These are phyloP conservation scores for Aureobasidium mangrovei DNA, from an alignment of 2,329 filamentous ascomycete species.

Conservation along the genomic window DNA sequence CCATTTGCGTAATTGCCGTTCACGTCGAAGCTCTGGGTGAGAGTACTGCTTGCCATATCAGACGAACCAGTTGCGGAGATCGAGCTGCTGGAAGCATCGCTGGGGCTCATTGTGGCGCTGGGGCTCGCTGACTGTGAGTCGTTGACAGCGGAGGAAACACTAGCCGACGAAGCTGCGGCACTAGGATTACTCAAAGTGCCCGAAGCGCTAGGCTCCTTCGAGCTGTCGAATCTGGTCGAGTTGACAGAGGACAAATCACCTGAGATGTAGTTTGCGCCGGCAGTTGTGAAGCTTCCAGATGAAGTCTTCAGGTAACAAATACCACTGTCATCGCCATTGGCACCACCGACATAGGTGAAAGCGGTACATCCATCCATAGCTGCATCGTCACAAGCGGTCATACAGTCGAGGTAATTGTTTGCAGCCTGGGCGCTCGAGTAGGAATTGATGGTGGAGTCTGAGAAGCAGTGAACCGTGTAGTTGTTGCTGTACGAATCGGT, in stretches of 20 bases:
- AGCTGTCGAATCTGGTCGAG: neutral
- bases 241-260: slow-evolving; percentile 3
- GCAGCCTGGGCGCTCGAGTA: neutral
- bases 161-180: neutral
- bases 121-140: neutral
- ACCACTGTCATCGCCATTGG: neutral
- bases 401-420: slow-evolving; percentile 9
- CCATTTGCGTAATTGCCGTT: neutral
- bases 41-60: neutral
- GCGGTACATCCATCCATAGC: neutral
- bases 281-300: neutral
- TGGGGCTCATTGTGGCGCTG: neutral
- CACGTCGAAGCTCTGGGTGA: neutral
- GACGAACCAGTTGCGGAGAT: neutral
- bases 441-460: neutral
- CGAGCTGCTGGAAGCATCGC: neutral
- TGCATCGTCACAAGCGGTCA: neutral
- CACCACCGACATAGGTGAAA: slow-evolving; percentile 14
- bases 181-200: neutral
- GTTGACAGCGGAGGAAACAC: neutral
- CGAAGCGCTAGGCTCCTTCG: neutral
- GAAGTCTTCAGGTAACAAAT: slow-evolving; percentile 2
- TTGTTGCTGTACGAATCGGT: slow-evolving; percentile 10
- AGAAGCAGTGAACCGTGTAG: slow-evolving; percentile 14
- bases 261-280: slow-evolving; percentile 13